Conservation (phyloP, 108 stramenopile species). For the Phaeodactylum tricornutum region DNA sequence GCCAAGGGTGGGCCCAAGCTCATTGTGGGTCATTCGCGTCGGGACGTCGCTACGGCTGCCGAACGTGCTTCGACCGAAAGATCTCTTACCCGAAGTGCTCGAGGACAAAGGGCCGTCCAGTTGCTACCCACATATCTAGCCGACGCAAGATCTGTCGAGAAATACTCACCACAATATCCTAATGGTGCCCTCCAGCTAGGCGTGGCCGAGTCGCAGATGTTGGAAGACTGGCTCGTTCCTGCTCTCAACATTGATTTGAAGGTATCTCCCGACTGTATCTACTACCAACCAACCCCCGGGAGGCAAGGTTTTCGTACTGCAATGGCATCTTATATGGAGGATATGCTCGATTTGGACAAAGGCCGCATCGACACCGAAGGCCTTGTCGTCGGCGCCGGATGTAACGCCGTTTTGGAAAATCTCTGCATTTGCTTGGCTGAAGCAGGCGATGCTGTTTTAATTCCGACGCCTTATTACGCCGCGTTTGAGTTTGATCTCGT, state of each 20-base stretch:
- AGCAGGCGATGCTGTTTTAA: slow-evolving; percentile 76
- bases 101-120: slow-evolving; percentile 35
- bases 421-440: slow-evolving; percentile 67
- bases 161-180: slow-evolving; percentile 36
- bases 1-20: too few relatives aligned
- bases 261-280: slow-evolving; percentile 51
- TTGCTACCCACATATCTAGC: slow-evolving; percentile 56
- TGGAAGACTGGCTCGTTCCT: slow-evolving; percentile 56
- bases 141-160: slow-evolving; percentile 54
- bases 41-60: slow-evolving; percentile 73
- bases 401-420: slow-evolving; percentile 85
- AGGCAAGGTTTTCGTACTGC: slow-evolving; percentile 30
- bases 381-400: slow-evolving; percentile 69
- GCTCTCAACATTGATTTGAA: slow-evolving; percentile 10
- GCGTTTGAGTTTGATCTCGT: slow-evolving; percentile 89
- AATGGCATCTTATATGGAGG: slow-evolving; percentile 50
- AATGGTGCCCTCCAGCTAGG: slow-evolving; percentile 66
- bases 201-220: slow-evolving; percentile 74
- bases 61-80: too few relatives aligned
- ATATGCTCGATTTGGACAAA: slow-evolving; percentile 24
- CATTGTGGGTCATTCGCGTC: too few relatives aligned
- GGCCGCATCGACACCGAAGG: slow-evolving; percentile 44
- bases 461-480: slow-evolving; percentile 89
- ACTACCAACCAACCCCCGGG: slow-evolving; percentile 82
- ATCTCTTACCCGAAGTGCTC: slow-evolving; percentile 1